Conservation (phyloP, 352 stramenopile species). For the Phytopythium oedochilum region DNA sequence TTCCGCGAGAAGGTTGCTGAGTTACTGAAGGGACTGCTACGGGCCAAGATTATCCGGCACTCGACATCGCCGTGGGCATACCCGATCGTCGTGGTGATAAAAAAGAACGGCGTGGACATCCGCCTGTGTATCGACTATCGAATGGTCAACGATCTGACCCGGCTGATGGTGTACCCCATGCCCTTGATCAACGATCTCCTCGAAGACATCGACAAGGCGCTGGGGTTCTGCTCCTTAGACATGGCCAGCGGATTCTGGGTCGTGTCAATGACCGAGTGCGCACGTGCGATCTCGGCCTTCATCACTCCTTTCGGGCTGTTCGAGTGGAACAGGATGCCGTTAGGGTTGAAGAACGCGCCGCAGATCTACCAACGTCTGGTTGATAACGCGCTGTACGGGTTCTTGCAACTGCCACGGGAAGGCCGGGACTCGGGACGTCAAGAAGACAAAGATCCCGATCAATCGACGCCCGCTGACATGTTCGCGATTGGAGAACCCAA, state of each 20-base stretch:
- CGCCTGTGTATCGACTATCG: constrained; percentile 22
- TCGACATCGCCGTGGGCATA: constrained; percentile 8
- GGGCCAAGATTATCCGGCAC: constrained; percentile 4
- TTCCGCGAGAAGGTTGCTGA: constrained; percentile 17
- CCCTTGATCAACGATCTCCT: constrained; percentile 14
- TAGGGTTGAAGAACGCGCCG: constrained; percentile 16
- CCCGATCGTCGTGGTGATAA: constrained; percentile 32
- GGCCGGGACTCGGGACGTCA: too few species aligned
- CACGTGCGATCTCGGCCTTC: constrained; percentile 13
- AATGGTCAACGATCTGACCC: constrained; percentile 3
- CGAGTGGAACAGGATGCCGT: constrained; percentile 20
- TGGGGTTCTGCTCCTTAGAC: constrained; percentile 16
- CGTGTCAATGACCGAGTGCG: constrained; percentile 11
- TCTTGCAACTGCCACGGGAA: too few species aligned
- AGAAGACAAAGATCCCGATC: too few species aligned
- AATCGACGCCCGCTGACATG: too few species aligned
- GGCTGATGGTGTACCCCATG: constrained; percentile 17
- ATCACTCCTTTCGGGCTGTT: constrained; percentile 16
- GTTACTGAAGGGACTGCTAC: constrained; percentile 19
- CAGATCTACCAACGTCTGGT: too few species aligned
- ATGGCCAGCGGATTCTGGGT: constrained; percentile 19
- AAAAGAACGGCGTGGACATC: constrained; percentile 36
- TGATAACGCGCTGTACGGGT: too few species aligned
- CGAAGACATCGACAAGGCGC: constrained; percentile 5
- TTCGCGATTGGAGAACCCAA: too few species aligned